These are phyloP conservation scores for Fragilaria crotonensis DNA, from an alignment of 108 stramenopile genomes.

Conservation along the genomic window DNA sequence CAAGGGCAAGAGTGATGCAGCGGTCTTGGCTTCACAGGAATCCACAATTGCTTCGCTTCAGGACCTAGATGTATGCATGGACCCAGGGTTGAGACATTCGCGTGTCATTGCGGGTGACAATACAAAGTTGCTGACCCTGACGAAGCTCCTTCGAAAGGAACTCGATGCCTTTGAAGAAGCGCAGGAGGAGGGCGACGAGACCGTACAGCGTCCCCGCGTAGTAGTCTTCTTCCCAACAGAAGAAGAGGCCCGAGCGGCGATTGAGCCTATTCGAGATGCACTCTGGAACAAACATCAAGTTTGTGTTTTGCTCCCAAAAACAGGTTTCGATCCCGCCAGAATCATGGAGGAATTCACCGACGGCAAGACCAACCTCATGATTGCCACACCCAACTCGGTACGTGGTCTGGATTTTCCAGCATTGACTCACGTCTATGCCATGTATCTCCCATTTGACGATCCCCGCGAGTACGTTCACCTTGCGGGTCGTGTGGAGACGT, in stretches of 20 bases:
- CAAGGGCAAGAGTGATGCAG: conserved; percentile 3
- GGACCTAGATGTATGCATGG: conserved; percentile 64
- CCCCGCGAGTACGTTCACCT: conserved; percentile 79
- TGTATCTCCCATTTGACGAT: conserved; percentile 76
- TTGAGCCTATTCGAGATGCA: conserved; percentile 58
- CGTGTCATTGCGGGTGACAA: conserved; percentile 29
- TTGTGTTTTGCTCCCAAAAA: conserved; percentile 69
- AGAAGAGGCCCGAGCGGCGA: conserved; percentile 51
- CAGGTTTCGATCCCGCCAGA: conserved; percentile 48
- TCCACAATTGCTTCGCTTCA: conserved; percentile 45
- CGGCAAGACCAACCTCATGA: conserved; percentile 55
- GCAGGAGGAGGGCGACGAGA: background rate
- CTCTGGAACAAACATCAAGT: conserved; percentile 76
- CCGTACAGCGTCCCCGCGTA: conserved; percentile 54
- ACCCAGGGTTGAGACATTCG: conserved; percentile 69
- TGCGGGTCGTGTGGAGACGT: conserved; percentile 82
- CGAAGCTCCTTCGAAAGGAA: conserved; percentile 68
- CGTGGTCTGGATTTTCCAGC: conserved; percentile 77
- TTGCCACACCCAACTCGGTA: conserved; percentile 78
- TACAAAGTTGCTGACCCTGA: conserved; percentile 41
- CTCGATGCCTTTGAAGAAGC: conserved; percentile 48
- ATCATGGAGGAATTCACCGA: conserved; percentile 77
- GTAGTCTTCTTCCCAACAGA: conserved; percentile 80
- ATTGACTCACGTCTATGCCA: conserved; percentile 77
- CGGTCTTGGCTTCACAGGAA: conserved; percentile 1